Conservation (phyloP, 2,329 filamentous ascomycete species). For the Diaporthe ampelina region DNA sequence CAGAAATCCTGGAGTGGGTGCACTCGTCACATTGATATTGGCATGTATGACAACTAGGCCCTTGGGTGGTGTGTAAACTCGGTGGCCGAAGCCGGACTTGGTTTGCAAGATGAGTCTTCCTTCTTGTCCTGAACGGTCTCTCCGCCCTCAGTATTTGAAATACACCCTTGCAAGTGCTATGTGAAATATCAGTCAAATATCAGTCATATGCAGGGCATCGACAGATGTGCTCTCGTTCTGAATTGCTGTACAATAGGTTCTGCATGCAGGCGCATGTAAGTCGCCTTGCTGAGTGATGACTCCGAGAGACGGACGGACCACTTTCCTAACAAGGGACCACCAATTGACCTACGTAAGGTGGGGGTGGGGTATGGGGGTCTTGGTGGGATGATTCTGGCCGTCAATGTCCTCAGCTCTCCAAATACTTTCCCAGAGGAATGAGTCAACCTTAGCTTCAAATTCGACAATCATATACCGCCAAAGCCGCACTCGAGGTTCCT, state of each 20-base stretch:
- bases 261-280: no score
- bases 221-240: background rate
- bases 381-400: slow-evolving; percentile 15
- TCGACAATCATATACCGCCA: background rate
- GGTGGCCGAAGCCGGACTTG: slow-evolving; percentile 19
- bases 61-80: background rate
- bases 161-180: background rate
- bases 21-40: background rate
- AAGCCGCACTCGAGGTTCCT: background rate
- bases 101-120: background rate
- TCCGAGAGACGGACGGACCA: background rate
- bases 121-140: background rate
- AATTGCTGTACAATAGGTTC: background rate
- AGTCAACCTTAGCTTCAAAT: background rate
- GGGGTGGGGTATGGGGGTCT: slow-evolving; percentile 7
- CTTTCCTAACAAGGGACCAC: no score
- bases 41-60: background rate
- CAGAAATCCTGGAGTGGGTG: no score
- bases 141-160: background rate
- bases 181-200: background rate
- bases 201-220: slow-evolving; percentile 2
- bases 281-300: background rate
- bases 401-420: background rate
- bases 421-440: background rate
- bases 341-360: slow-evolving; percentile 20